Base-by-base conservation (phyloP, 148 eudicot genomes). In the Heliosperma pusillum region DNA sequence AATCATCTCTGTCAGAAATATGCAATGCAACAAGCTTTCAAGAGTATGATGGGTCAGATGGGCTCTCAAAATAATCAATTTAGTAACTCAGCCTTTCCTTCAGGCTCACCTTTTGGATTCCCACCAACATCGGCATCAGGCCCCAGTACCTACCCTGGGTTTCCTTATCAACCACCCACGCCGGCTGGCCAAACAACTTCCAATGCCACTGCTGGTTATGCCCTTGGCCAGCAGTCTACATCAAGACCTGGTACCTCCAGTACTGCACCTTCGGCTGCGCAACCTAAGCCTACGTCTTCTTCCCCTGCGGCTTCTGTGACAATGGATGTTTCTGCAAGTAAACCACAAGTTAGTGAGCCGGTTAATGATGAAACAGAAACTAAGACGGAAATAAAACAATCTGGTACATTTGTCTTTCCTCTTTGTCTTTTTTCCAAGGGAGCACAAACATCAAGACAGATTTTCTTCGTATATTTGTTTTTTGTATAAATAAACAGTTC, bases 1-100 rank as follows among this genome's bases (percentile, higher is more conserved):
- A 47, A 69, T 79, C 25, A 36, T 36, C 71, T 82, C 52, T 83
- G 84, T 74, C 92, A 95, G 99, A 88, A 95, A 76, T 90, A 85
- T 85, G 97, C 97, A 50, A 92, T 90, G 96, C 92, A 95, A 82
- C 96, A 89, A 85, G 90, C 94, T 69, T 77, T 89, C 27, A 92
- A 92, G 86, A 86, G 90, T 12, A 47, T 95, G 85, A 84, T 88
- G 88, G 86, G 87, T 69, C 96, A 89, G 83, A 89, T 89, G 97
- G 86, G 83, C 67, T 66, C 90, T 21, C 96, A 95, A 70, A 89
- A 90, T 82, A 95, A 84, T 79, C 99, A 89, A 80, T 92, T 90
- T 80, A 81, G 75, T 45, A 87, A 85, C 82, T 75, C 91, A 75
- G 82, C 82, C 45, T 88, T 92, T 85, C 65, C 97, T 2, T 69